Base-by-base conservation (phyloP, 2,329 filamentous ascomycete species). In the Phialocephala sp. region DNA sequence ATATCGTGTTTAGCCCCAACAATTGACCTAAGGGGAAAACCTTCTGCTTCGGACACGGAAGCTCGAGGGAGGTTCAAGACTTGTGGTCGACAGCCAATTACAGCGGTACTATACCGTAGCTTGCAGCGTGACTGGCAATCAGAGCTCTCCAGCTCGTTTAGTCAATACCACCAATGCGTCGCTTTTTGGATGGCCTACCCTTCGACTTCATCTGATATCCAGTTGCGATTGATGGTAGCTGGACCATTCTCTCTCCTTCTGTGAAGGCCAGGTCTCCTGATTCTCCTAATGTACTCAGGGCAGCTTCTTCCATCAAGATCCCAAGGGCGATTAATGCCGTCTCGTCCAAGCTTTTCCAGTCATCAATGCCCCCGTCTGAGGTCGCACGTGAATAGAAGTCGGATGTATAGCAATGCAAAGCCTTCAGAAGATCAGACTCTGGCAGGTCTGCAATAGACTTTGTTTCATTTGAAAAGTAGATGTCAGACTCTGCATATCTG, bases 311-410 rank as follows among this genome's bases (percentile, higher is more conserved):
- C 50, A 94, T 79, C 64, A 94, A 77, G 58, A 94, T 87, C 1
- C 91, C 91, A 72, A 94, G 82, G 0, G 91, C 90, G 62, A 94
- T 79, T 65, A 94, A 81, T 4, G 91, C 91, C 15, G 90, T 92
- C 79, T 92, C 91, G 74, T 94, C 90, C 85, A 94, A 87, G 76
- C 87, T 91, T 69, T 83, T 79, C 73, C 79, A 83, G 59, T 80
- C 78, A 32, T 71, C 75, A n/a, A 67, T 63, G 20, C 73, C 78
- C 6, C 69, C 64, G 59, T 73, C 70, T 45, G 57, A 35, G 24
- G 69, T 71, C 47, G 70, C 66, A 20, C 71, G 69, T 45, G 81
- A 80, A 77, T 92, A 93, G 75, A 88, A 91, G 63, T 85, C 84
- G 61, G 89, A 88, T 0, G 87, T 76, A 73, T 94, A 93, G 35